Conservation (phyloP, 73 alveolate genomes). For the Diophrys sp. region DNA sequence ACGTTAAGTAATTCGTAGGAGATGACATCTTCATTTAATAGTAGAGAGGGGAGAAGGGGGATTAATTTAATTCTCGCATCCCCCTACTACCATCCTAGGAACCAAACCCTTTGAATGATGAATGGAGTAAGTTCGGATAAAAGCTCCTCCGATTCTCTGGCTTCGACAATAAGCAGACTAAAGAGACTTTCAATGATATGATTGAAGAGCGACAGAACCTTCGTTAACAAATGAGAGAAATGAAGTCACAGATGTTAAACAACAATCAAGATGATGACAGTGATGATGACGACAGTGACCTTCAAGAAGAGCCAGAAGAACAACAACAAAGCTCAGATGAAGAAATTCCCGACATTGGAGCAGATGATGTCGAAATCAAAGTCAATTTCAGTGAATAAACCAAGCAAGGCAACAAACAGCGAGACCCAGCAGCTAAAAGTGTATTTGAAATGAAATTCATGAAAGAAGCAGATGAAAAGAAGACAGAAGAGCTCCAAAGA, state of each 20-base stretch:
- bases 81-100: too few relatives aligned
- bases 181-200: background rate
- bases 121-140: background rate
- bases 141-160: background rate
- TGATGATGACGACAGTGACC: background rate
- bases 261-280: background rate
- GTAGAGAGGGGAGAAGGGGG: too few relatives aligned
- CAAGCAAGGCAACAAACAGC: background rate
- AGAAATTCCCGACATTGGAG: background rate
- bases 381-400: background rate
- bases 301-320: background rate
- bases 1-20: too few relatives aligned
- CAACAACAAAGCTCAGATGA: background rate
- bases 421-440: background rate
- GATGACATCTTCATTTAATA: too few relatives aligned
- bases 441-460: background rate
- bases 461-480: background rate
- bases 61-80: too few relatives aligned
- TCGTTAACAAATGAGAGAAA: background rate
- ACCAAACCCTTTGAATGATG: too few relatives aligned
- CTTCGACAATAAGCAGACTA: background rate
- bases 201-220: background rate
- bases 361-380: background rate
- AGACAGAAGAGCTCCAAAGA: background rate
- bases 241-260: background rate